These are phyloP conservation scores for Dissoconium aciculare DNA, from an alignment of 2,329 filamentous ascomycete genomes.

Conservation along the genomic window DNA sequence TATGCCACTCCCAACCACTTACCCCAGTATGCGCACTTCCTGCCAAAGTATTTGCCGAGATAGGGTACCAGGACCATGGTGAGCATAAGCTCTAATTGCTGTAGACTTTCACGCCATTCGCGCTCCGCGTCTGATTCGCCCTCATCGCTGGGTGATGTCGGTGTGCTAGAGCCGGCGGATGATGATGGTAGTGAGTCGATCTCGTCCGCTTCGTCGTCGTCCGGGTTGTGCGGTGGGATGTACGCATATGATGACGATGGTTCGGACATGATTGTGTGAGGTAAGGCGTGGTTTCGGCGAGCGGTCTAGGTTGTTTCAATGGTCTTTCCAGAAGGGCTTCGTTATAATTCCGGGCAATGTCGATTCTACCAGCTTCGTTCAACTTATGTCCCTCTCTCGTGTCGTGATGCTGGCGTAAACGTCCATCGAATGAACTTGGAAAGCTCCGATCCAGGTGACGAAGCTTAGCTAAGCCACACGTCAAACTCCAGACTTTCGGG, in stretches of 20 bases:
- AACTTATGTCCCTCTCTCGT: too few relatives aligned
- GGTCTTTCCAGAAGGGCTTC: too few relatives aligned
- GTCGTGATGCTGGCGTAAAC: too few relatives aligned
- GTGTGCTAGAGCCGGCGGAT: slow-evolving; percentile 34
- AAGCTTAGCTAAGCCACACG: too few relatives aligned
- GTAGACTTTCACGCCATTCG: slow-evolving; percentile 88
- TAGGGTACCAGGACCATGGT: slow-evolving; percentile 94
- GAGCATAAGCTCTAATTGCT: slow-evolving; percentile 82
- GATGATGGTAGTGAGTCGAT: slow-evolving; percentile 38
- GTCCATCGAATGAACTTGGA: too few relatives aligned
- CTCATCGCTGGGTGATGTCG: slow-evolving; percentile 30
- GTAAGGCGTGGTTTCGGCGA: neutral
- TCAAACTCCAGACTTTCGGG: too few relatives aligned
- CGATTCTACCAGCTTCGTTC: too few relatives aligned
- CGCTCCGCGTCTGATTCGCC: slow-evolving; percentile 69
- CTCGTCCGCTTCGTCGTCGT: slow-evolving; percentile 24
- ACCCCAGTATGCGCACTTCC: slow-evolving; percentile 96
- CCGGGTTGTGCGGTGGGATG: slow-evolving; percentile 34
- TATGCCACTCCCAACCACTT: slow-evolving; percentile 12
- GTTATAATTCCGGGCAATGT: too few relatives aligned
- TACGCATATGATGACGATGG: slow-evolving; percentile 42
- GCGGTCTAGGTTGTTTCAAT: too few relatives aligned
- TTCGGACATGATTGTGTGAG: slow-evolving; percentile 17
- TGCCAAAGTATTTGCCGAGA: slow-evolving; percentile 82
- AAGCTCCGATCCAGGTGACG: too few relatives aligned